Conservation (phyloP, 208 protist species). For the Naegleria lovaniensis region DNA sequence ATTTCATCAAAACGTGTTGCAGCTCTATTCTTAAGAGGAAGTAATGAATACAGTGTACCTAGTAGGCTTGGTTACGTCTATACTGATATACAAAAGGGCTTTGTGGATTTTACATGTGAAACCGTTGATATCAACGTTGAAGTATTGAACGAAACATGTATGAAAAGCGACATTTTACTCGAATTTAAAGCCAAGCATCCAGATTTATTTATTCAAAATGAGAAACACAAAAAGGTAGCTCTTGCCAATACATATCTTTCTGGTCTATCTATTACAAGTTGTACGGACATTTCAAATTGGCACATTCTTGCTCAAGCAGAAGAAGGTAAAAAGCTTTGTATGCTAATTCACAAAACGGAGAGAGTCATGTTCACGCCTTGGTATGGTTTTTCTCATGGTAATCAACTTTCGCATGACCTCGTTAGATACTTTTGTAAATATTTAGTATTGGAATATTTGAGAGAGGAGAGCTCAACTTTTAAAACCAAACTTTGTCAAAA, state of each 20-base stretch:
- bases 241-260: neutral
- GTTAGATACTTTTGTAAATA: neutral
- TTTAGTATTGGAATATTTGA: neutral
- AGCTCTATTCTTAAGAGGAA: neutral
- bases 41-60: neutral
- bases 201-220: neutral
- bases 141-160: neutral
- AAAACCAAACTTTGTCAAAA: too few relatives aligned
- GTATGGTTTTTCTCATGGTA: neutral
- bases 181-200: neutral
- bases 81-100: neutral
- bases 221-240: neutral
- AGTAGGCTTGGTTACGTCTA: neutral
- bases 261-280: neutral
- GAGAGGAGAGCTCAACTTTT: neutral
- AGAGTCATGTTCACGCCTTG: neutral
- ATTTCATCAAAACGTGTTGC: neutral
- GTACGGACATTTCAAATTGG: neutral
- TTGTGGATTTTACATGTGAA: neutral
- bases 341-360: neutral
- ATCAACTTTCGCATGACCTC: neutral
- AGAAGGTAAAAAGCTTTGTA: neutral
- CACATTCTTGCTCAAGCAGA: neutral
- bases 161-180: neutral
- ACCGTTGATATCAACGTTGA: neutral